Conservation (phyloP, 805 yeast genomes). For the Jamesozyma piceae region DNA sequence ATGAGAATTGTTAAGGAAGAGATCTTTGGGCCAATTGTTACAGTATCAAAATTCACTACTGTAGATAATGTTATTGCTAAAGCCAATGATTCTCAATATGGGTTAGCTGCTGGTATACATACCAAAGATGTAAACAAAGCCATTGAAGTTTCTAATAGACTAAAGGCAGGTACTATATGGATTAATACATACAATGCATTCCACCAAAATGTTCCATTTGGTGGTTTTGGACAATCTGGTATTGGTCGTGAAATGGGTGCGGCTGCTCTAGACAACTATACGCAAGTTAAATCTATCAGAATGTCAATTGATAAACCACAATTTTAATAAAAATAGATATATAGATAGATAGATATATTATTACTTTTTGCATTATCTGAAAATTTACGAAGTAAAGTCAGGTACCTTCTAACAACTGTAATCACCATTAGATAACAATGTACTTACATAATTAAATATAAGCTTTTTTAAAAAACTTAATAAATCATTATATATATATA, state of each 20-base stretch:
- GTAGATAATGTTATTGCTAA: constrained; percentile 68
- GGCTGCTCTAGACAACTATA: constrained; percentile 77
- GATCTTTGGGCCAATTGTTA: constrained; percentile 87
- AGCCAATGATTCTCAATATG: constrained; percentile 79
- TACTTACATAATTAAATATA: constrained; percentile 11
- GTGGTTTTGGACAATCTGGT: constrained; percentile 88
- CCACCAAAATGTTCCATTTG: constrained; percentile 83
- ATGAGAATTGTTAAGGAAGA: constrained; percentile 69
- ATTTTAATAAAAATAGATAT: constrained; percentile 1
- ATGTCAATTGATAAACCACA: constrained; percentile 9
- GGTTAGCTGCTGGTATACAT: constrained; percentile 87
- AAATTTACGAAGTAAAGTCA: constrained; percentile 15
- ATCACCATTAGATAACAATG: constrained; percentile 15
- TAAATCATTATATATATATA: too few relatives aligned
- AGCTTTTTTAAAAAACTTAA: too few relatives aligned
- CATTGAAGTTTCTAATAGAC: constrained; percentile 58
- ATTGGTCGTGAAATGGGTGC: constrained; percentile 89
- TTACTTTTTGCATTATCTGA: constrained; percentile 6
- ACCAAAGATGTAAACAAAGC: constrained; percentile 68
- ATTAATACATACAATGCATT: constrained; percentile 84
- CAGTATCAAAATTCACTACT: constrained; percentile 69
- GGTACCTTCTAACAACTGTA: constrained; percentile 9
- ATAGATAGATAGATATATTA: not conserved
- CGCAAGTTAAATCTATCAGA: constrained; percentile 73
- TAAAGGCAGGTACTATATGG: constrained; percentile 88